Percentiles rank a stretch among this genome's conserved stretches.
Evolutionary conservation across 2,329 filamentous ascomycete species (phyloP).

Genomic region (Ascochyta viciae-villosae): DNA sequence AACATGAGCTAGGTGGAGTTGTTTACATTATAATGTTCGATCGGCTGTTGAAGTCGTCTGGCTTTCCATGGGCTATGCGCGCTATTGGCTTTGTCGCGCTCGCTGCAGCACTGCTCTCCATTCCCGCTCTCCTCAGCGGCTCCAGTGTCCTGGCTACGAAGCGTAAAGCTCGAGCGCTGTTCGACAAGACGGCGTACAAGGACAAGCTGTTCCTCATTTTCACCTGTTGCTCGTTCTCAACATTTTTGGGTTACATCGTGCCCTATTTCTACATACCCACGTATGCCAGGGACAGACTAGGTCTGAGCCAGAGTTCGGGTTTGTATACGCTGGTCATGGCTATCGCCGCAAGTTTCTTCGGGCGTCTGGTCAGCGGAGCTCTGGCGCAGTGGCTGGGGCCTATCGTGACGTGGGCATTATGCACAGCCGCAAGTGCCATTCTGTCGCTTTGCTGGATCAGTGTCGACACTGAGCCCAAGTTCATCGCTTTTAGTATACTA

Average conservation of each 20-base stretch:
- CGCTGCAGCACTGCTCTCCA: conserved; percentile 38
- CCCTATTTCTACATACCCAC: conserved; percentile 50
- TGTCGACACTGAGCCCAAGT: conserved; percentile 34
- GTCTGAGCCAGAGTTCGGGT: conserved; percentile 36
- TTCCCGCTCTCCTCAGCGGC: conserved; percentile 46
- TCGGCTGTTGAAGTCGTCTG: conserved; percentile 30
- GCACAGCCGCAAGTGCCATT: conserved; percentile 37
- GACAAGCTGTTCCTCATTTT: conserved; percentile 47
- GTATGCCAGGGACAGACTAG: conserved; percentile 41
- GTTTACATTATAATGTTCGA: conserved; percentile 49
- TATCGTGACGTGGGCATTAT: conserved; percentile 45
- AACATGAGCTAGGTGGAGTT: conserved; percentile 38
- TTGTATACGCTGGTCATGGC: conserved; percentile 44
- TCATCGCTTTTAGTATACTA: conserved; percentile 46
- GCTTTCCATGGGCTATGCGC: conserved; percentile 48
- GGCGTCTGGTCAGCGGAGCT: conserved; percentile 37
- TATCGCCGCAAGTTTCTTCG: conserved; percentile 47
- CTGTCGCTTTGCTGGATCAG: conserved; percentile 43
- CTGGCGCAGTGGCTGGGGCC: conserved; percentile 43
- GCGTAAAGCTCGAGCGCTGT: conserved; percentile 42
- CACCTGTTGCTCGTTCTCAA: conserved; percentile 42
- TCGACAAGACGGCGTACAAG: conserved; percentile 43
- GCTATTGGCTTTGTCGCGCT: conserved; percentile 46
- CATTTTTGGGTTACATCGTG: conserved; percentile 48
- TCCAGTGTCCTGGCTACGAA: conserved; percentile 34